Base-by-base conservation (phyloP, 371 early-diverging fungal genomes). In the Syncephalastrum monosporum region DNA sequence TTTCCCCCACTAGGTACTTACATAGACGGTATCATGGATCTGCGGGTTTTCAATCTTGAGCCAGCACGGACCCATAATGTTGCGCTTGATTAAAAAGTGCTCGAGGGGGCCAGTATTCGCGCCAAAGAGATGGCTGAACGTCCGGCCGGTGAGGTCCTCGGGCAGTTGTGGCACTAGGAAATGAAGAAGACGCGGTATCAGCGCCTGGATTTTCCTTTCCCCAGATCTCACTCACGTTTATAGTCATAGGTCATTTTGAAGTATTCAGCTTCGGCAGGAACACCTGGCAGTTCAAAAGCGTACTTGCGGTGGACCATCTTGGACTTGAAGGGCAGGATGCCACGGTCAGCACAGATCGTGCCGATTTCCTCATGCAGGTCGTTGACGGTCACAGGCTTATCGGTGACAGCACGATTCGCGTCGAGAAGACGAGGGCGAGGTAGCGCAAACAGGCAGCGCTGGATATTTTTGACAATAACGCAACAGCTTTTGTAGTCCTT, bases 41-140 rank as follows among this genome's bases (percentile, higher is more conserved):
- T 57, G 58, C 4, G 85, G 74, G 38, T 83, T 59, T 29, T 61
- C 68, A 42, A 98, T 78, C 27, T 80, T 70, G 5, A 99, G 72
- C 99, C 99, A 99, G 60, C 91, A 90, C 3, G 99, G 99, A 1
- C 99, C 99, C 96, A 95, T 98, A 33, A 99, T 74, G 61, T 93
- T 89, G 43, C 96, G 87, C 68, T 97, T 95, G 24, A 96, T 76
- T 25, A 98, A 67, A 48, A 99, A 89, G 47, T 89, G 85, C 69
- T 99, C 99, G n/a, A 97, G 73, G 2, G 97, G 94, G 21, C 83
- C 82, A 4, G 96, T 95, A 47, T 85, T 83, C 3, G 90, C 74
- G 12, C 98, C 99, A 79, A 99, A 98, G 1, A 91, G 77, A 53
- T 82, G 91, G 59, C 88, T 85, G 65, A 97, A 97, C 0, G 93